A percentile compares a stretch with the other conserved stretches of the same genome.
Conservation (phyloP, 163 green algal species). For the Trebouxiophyceae sp. region DNA sequence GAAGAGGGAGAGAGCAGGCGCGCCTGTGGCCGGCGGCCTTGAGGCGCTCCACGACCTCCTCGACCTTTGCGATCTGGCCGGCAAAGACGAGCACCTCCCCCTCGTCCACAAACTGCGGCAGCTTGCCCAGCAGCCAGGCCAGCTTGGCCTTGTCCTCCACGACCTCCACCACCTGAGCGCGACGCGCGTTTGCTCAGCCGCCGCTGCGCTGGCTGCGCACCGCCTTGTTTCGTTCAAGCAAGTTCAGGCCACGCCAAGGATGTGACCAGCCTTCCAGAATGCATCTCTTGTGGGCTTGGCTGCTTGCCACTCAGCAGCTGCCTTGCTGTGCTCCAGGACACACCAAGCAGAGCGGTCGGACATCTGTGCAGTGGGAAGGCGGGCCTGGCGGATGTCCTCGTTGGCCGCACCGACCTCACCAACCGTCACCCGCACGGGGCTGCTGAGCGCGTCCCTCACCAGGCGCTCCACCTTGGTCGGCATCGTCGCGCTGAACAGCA, state of each 20-base stretch:
- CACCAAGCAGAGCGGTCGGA: too few species aligned
- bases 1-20: neutral
- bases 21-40: slow-evolving; percentile 17
- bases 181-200: neutral
- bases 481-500: slow-evolving; percentile 95
- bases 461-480: slow-evolving; percentile 78
- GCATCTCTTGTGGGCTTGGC: neutral
- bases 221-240: too few species aligned
- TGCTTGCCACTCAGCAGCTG: neutral
- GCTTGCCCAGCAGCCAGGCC: slow-evolving; percentile 52
- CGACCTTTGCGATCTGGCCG: slow-evolving; percentile 53
- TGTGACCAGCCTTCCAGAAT: neutral
- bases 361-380: too few species aligned
- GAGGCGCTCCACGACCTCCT: slow-evolving; percentile 48
- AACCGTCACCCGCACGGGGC: slow-evolving; percentile 67
- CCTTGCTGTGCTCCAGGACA: too few species aligned
- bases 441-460: slow-evolving; percentile 65
- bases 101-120: slow-evolving; percentile 69
- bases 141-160: slow-evolving; percentile 52
- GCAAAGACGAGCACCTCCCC: slow-evolving; percentile 91
- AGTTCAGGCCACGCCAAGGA: too few species aligned
- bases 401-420: slow-evolving; percentile 64
- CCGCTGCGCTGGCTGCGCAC: too few species aligned
- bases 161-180: slow-evolving; percentile 42
- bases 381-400: slow-evolving; percentile 70